These are phyloP conservation scores for Pseudogymnoascus sp. DNA, from an alignment of 2,329 filamentous ascomycete species.

Conservation along the genomic window DNA sequence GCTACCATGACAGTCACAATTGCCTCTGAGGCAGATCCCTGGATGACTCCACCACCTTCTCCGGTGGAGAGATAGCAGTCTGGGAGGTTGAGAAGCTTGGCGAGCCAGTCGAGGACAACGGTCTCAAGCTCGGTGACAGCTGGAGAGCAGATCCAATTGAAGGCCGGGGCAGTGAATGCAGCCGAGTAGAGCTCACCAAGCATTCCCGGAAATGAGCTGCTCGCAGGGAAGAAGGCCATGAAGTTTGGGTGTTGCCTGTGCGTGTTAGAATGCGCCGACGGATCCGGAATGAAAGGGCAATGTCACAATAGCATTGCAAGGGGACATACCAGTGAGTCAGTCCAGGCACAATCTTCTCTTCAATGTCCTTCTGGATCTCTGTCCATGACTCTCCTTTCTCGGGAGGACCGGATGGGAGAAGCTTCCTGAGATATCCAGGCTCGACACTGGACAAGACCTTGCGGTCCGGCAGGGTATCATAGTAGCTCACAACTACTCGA, in stretches of 20 bases:
- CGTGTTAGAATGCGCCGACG: slow-evolving; percentile 5
- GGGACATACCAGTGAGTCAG: slow-evolving; percentile 69
- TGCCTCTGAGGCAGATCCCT: slow-evolving; percentile 83
- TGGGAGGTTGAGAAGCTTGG: slow-evolving; percentile 65
- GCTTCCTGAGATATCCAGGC: slow-evolving; percentile 76
- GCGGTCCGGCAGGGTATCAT: slow-evolving; percentile 61
- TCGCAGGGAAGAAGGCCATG: slow-evolving; percentile 90
- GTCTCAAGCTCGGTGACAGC: slow-evolving; percentile 92
- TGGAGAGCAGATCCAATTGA: slow-evolving; percentile 95
- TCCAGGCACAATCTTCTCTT: slow-evolving; percentile 79
- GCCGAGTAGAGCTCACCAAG: slow-evolving; percentile 88
- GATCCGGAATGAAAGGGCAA: background rate
- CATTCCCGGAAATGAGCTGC: slow-evolving; percentile 73
- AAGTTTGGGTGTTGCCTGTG: slow-evolving; percentile 77
- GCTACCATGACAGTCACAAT: slow-evolving; percentile 81
- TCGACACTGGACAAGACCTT: slow-evolving; percentile 69
- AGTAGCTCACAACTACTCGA: slow-evolving; percentile 67
- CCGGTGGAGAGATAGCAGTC: slow-evolving; percentile 64
- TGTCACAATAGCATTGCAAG: background rate
- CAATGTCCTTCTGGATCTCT: slow-evolving; percentile 74
- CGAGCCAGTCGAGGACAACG: slow-evolving; percentile 86
- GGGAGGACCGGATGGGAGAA: slow-evolving; percentile 62
- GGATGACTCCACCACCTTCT: slow-evolving; percentile 82
- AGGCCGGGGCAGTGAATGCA: slow-evolving; percentile 80
- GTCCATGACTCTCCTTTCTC: slow-evolving; percentile 64